These are phyloP conservation scores for Prasinococcaceae sp. DNA, from an alignment of 139 green algal species.

Conservation along the genomic window DNA sequence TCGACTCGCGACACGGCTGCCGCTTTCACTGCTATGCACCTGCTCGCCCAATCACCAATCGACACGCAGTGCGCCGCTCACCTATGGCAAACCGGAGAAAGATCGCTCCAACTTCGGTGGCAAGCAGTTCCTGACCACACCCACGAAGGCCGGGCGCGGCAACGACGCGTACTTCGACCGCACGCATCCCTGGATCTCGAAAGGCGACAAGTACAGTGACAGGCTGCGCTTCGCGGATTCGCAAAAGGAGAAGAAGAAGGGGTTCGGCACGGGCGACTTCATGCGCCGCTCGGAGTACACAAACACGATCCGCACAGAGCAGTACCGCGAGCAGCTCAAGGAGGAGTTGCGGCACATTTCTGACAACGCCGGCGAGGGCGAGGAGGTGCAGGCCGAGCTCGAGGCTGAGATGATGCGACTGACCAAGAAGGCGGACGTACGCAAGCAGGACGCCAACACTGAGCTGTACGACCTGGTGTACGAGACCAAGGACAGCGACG, in stretches of 20 bases:
- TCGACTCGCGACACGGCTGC: too few relatives aligned
- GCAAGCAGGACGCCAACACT: neutral
- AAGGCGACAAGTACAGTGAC: conserved; percentile 13
- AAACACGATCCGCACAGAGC: conserved; percentile 11
- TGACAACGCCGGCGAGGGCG: neutral
- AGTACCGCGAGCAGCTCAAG: conserved; percentile 18
- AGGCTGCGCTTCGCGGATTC: conserved; percentile 2
- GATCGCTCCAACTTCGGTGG: conserved; percentile 1
- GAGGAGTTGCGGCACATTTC: neutral
- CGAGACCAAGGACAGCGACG: neutral
- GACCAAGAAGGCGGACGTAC: neutral
- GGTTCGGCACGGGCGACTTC: conserved; percentile 15
- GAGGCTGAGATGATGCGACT: neutral
- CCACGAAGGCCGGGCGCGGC: neutral
- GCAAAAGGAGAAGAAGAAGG: conserved; percentile 21
- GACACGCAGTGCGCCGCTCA: neutral
- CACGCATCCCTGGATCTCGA: conserved; percentile 7
- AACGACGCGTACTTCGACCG: too few relatives aligned
- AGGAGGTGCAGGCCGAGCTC: conserved; percentile 1
- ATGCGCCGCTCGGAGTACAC: conserved; percentile 15
- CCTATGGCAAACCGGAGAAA: neutral
- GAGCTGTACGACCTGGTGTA: conserved; percentile 7
- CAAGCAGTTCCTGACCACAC: conserved; percentile 7
- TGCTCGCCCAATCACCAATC: neutral
- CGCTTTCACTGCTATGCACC: neutral